A percentile compares a stretch with the other conserved stretches of the same genome.
Conservation (phyloP, 345 rosid genomes). For the Citrus glauca region DNA sequence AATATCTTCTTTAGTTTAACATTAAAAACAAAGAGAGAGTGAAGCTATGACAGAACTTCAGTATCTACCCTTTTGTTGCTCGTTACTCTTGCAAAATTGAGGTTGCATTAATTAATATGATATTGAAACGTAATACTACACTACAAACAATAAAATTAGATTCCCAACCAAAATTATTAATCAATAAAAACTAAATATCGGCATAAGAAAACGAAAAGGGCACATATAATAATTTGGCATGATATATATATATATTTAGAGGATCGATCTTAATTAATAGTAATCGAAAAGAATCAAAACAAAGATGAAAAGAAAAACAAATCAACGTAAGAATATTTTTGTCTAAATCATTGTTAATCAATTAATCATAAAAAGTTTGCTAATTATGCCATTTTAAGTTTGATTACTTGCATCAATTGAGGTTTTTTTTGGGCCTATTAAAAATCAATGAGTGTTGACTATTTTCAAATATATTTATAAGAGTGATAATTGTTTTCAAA, state of each 20-base stretch:
- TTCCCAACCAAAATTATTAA: not conserved
- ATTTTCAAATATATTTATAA: no score
- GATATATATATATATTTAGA: not conserved
- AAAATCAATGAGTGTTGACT: no score
- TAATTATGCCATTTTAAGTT: no score
- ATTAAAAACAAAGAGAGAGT: not conserved
- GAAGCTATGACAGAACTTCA: not conserved
- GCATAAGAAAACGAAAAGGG: not conserved
- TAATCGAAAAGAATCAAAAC: not conserved
- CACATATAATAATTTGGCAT: not conserved
- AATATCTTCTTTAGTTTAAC: not conserved
- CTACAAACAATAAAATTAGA: not conserved
- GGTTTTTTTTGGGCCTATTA: no score
- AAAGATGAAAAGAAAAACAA: not conserved
- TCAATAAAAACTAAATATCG: not conserved
- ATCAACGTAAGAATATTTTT: no score
- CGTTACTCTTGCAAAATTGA: not conserved
- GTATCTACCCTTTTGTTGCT: not conserved
- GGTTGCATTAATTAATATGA: no score
- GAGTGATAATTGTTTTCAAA: no score
- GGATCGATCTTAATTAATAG: not conserved
- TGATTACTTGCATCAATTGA: no score
- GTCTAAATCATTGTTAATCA: not conserved
- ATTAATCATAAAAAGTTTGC: not conserved
- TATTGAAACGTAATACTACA: no score